These are phyloP conservation scores for Coniochaeta sp. DNA, from an alignment of 2,329 filamentous ascomycete species.

Conservation along the genomic window DNA sequence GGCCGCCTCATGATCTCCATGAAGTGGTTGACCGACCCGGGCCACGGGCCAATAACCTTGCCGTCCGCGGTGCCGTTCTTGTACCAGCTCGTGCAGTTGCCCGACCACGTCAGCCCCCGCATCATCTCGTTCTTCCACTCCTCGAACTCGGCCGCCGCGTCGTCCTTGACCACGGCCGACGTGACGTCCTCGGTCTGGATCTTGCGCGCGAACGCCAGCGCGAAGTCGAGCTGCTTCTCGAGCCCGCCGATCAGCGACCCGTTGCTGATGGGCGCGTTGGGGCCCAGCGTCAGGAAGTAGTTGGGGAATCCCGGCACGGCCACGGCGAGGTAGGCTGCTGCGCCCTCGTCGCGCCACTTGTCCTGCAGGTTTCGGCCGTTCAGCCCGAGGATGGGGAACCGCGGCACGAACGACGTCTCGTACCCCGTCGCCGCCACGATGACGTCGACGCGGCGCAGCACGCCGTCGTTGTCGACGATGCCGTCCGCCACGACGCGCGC, in stretches of 20 bases:
- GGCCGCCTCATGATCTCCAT: background rate
- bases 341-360: background rate
- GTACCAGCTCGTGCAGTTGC: background rate
- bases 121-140: background rate
- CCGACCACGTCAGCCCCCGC: background rate
- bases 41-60: background rate
- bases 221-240: too few relatives aligned
- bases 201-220: too few relatives aligned
- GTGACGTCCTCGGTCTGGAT: background rate
- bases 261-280: background rate
- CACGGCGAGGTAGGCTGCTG: background rate
- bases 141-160: background rate
- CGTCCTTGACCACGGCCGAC: background rate
- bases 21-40: background rate
- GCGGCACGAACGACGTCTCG: background rate
- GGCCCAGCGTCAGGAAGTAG: background rate
- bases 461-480: background rate
- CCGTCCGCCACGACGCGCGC: background rate
- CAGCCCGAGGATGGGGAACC: background rate
- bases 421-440: conserved; percentile 5
- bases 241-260: too few relatives aligned
- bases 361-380: conserved; percentile 1
- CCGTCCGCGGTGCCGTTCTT: background rate
- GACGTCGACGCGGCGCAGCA: background rate
- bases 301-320: background rate